Evolutionary conservation across 352 stramenopile species (phyloP).

Genomic region (Pythium chondricola): DNA sequence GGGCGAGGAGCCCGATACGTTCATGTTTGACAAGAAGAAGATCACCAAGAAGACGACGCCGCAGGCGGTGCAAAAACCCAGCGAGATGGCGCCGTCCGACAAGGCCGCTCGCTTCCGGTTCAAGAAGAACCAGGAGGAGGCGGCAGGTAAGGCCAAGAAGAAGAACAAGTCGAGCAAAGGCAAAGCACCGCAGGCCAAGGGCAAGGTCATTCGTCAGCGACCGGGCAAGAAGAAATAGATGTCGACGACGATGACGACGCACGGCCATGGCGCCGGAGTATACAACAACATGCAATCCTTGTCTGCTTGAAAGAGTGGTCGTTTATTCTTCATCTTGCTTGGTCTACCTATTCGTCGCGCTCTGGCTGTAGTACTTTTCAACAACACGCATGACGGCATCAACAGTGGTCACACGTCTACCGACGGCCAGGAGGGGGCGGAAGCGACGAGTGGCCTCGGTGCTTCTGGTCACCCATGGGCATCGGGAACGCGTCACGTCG

Average conservation of each 20-base stretch:
- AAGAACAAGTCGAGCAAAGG: conserved; percentile 12
- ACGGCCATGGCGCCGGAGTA: not conserved
- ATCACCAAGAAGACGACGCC: conserved; percentile 44
- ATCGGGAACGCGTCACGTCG: conserved; percentile 70
- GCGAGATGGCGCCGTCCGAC: conserved; percentile 59
- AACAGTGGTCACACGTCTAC: conserved; percentile 22
- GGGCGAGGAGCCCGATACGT: conserved; percentile 69
- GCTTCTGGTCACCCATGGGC: conserved; percentile 66
- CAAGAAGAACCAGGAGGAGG: conserved; percentile 11
- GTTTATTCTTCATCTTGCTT: not conserved
- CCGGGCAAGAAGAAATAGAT: conserved; percentile 39
- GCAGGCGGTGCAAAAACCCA: conserved; percentile 36
- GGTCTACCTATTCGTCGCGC: not conserved
- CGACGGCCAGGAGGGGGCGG: conserved; percentile 59
- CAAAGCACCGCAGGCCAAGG: conserved; percentile 27
- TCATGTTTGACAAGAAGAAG: conserved; percentile 65
- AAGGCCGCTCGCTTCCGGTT: conserved; percentile 54
- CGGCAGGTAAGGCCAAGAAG: conserved; percentile 1
- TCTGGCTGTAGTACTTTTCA: conserved; percentile 1
- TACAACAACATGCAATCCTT: not conserved
- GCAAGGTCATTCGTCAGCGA: conserved; percentile 52
- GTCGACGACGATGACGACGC: no score
- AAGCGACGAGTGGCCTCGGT: conserved; percentile 54
- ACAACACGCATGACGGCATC: not conserved
- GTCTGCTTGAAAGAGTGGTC: not conserved